A percentile compares a stretch with the other conserved stretches of the same genome.
Evolutionary conservation across 2,329 filamentous ascomycete species (phyloP).

Genomic region (Calonectria naviculata): DNA sequence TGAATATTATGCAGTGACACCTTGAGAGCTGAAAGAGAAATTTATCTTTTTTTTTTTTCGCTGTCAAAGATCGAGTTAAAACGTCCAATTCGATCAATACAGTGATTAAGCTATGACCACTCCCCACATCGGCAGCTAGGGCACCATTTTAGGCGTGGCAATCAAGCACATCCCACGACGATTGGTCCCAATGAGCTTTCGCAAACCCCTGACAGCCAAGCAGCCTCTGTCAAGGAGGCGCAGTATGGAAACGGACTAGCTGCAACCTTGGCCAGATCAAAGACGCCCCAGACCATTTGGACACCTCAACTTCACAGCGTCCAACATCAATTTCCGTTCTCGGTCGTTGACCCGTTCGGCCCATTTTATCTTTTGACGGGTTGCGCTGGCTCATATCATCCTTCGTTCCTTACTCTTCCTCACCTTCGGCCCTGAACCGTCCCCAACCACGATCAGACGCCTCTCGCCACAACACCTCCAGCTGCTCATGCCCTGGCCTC

Average conservation of each 20-base stretch:
- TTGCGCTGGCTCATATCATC: constrained; percentile 16
- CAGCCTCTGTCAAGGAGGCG: constrained; percentile 36
- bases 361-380: constrained; percentile 18
- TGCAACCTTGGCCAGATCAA: constrained; percentile 30
- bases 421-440: neutral
- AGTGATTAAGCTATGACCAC: neutral
- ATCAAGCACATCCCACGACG: constrained; percentile 8
- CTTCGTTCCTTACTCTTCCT: neutral
- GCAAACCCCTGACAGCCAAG: constrained; percentile 44
- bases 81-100: neutral
- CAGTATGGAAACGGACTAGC: constrained; percentile 30
- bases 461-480: constrained; percentile 2
- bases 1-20: neutral
- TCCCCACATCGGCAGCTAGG: constrained; percentile 5
- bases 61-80: neutral
- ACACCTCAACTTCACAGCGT: constrained; percentile 32
- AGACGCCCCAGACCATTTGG: constrained; percentile 37
- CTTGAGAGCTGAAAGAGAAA: neutral
- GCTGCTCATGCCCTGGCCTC: constrained; percentile 27
- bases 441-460: neutral
- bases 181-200: constrained; percentile 27
- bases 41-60: neutral
- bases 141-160: constrained; percentile 12
- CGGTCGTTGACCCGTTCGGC: neutral
- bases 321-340: constrained; percentile 20